Percentiles rank a stretch among this genome's conserved stretches.
phyloP scores from a whole-genome alignment of 2,329 filamentous ascomycete genomes.

The Penicillium aurantiogriseum region DNA sequence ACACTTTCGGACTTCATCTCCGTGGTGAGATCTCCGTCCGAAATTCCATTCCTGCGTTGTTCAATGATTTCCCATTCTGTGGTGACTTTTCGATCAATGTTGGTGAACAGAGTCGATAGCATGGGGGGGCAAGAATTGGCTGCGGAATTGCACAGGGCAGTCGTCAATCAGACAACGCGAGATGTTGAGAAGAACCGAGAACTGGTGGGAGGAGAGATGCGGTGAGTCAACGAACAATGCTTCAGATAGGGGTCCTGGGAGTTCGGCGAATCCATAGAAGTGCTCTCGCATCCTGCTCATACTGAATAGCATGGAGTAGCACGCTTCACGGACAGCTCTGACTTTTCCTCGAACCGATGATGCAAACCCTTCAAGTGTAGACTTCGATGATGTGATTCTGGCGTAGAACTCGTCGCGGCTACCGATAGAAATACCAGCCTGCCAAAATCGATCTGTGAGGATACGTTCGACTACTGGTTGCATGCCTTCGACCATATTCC shows the following conservation, averaged over 20 bases:
- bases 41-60: slow-evolving; percentile 56
- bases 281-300: slow-evolving; percentile 82
- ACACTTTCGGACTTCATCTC: slow-evolving; percentile 99
- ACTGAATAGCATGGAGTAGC: slow-evolving; percentile 91
- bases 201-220: slow-evolving; percentile 83
- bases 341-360: slow-evolving; percentile 89
- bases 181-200: slow-evolving; percentile 88
- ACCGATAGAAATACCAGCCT: slow-evolving; percentile 92
- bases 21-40: slow-evolving; percentile 77
- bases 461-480: slow-evolving; percentile 75
- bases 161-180: slow-evolving; percentile 87
- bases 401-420: slow-evolving; percentile 97
- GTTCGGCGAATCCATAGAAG: slow-evolving; percentile 85
- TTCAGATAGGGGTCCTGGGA: slow-evolving; percentile 78
- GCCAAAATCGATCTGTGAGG: slow-evolving; percentile 94
- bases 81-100: slow-evolving; percentile 83
- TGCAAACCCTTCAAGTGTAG: slow-evolving; percentile 86
- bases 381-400: slow-evolving; percentile 82
- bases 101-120: slow-evolving; percentile 74
- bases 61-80: slow-evolving; percentile 81
- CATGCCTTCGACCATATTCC: slow-evolving; percentile 76
- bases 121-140: slow-evolving; percentile 83
- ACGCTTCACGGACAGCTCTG: slow-evolving; percentile 84
- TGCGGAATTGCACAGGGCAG: slow-evolving; percentile 75
- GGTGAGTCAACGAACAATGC: slow-evolving; percentile 81